Conservation (phyloP, 768 basidiomycete species). For the Suillus tomentosus region DNA sequence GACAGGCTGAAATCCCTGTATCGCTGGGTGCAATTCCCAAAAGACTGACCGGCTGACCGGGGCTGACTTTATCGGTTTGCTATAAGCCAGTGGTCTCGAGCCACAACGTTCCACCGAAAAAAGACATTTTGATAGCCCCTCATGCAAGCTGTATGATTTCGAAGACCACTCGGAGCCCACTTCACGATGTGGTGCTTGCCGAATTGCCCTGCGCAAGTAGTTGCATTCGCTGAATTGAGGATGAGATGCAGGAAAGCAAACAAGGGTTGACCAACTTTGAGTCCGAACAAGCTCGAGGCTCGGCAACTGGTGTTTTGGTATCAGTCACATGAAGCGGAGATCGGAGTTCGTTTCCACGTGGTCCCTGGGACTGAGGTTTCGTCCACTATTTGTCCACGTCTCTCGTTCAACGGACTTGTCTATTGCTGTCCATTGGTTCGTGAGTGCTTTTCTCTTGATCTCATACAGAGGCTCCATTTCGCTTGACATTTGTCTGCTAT, state of each 20-base stretch:
- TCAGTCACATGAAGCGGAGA: neutral
- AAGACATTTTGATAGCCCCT: neutral
- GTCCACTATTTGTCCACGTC: conserved; percentile 11
- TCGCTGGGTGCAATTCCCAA: neutral
- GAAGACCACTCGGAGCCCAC: neutral
- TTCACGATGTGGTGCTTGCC: neutral
- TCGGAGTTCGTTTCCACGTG: conserved; percentile 10
- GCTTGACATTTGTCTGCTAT: conserved; percentile 6
- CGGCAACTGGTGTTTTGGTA: neutral
- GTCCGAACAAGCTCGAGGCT: neutral
- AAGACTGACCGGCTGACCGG: too few species aligned
- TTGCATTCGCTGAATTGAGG: neutral
- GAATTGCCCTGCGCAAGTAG: neutral
- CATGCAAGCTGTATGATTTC: neutral
- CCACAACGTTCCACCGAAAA: neutral
- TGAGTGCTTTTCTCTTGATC: neutral
- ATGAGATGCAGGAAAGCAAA: neutral
- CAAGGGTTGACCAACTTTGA: neutral
- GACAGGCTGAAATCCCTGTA: neutral
- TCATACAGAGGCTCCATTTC: conserved; percentile 1
- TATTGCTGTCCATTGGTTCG: conserved; percentile 9
- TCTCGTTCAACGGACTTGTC: conserved; percentile 8
- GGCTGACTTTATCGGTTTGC: neutral
- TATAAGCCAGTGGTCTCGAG: neutral
- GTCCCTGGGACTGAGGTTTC: conserved; percentile 8